Base-by-base conservation (phyloP, 2,329 filamentous ascomycete genomes). In the Simplicillium aogashimaense region DNA sequence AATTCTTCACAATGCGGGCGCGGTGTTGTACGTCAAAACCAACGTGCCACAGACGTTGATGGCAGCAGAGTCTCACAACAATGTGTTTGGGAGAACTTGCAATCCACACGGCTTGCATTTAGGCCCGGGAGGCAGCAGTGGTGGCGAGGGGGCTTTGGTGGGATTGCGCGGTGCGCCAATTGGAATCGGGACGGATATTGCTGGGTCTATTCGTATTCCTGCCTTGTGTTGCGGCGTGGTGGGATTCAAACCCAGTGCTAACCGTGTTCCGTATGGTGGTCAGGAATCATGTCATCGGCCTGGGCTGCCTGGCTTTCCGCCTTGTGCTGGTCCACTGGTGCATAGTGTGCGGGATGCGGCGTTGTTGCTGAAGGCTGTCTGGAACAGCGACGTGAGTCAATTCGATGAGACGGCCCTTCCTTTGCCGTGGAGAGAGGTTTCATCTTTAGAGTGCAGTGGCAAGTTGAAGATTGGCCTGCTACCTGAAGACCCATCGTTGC, bases 141-240 rank as follows among this genome's bases (percentile, higher is more conserved):
- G 79, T 3, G 79, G 78, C 35, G 79, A 83, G 51, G 69, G 69
- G 5, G 78, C 78, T 1, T 60, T 82, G 6, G 66, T 83, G 29
- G 61, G 63, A 0, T 68, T 81, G 41, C 47, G 50, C 7, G 79
- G 77, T 18, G 73, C 69, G 43, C 64, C 68, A 2, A 45, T 79
- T 3, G 78, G 78, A 10, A 59, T 79, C 2, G 76, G 75, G 1
- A 77, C 75, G 1, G 76, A 81, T 46, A 78, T 81, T 41, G 46
- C 58, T 2, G 75, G 75, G 3, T 74, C 68, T 8, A 53, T 79
- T 13, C 68, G 75, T 6, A 63, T 65, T 7, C 63, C 63, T 0
- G 72, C 74, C 2, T 61, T 71, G 1, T 76, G 70, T 45, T 73
- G 70, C 3, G 73, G 74, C 3, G 67, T 74, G 36, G 77, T 70